Conservation (phyloP, 208 protist species). For the Borovskyia barvae region DNA sequence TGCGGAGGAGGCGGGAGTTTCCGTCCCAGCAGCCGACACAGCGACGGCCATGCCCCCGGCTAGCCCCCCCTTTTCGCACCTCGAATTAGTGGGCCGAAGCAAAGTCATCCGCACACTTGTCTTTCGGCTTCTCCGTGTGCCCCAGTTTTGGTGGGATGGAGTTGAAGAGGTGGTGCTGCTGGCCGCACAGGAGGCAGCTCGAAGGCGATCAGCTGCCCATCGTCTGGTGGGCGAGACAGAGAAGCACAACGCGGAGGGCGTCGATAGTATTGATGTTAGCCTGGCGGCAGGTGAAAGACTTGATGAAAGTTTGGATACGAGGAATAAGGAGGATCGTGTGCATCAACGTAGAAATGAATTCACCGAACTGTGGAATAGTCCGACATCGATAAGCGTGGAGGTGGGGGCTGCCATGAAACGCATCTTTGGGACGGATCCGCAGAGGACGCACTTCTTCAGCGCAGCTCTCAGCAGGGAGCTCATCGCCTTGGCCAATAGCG, state of each 20-base stretch:
- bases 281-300: no score
- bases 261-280: no score
- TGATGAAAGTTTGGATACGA: no score
- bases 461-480: conserved; percentile 5
- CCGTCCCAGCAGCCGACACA: not conserved
- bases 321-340: no score
- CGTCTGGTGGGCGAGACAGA: not conserved
- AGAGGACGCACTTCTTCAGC: conserved; percentile 23
- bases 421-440: conserved; percentile 18
- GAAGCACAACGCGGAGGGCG: no score
- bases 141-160: conserved; percentile 31
- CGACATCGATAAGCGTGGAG: no score
- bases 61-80: conserved; percentile 15
- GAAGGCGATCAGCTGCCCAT: not conserved
- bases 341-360: no score
- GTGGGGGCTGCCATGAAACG: conserved; percentile 13
- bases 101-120: conserved; percentile 46
- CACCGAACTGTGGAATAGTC: no score
- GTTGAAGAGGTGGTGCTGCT: conserved; percentile 33
- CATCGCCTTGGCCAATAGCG: not conserved
- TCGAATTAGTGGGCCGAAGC: conserved; percentile 33
- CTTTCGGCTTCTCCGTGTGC: conserved; percentile 19
- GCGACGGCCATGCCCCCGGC: no score
- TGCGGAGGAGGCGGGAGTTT: not conserved
- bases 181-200: conserved; percentile 6